phyloP scores from a whole-genome alignment of 768 basidiomycete species.

The Auricularia auricula-judae region DNA sequence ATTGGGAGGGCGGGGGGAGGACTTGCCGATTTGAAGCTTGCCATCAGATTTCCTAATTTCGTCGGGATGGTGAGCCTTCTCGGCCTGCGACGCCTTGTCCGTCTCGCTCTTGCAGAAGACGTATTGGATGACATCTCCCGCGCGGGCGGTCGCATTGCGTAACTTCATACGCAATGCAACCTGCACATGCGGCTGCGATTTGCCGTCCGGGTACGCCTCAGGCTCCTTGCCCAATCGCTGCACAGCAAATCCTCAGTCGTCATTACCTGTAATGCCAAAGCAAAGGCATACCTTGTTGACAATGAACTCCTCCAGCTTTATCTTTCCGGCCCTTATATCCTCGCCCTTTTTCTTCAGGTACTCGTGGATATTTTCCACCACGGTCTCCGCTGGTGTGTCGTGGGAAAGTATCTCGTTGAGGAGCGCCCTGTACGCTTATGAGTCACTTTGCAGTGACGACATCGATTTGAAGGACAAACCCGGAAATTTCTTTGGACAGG shows the following conservation, averaged over 20 bases:
- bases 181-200: conserved; percentile 92
- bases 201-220: conserved; percentile 92
- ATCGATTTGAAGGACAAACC: conserved; percentile 33
- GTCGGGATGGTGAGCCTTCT: conserved; percentile 87
- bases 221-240: conserved; percentile 95
- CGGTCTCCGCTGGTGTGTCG: conserved; percentile 68
- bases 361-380: conserved; percentile 87
- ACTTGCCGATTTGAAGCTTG: conserved; percentile 63
- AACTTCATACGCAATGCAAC: conserved; percentile 87
- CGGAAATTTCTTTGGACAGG: conserved; percentile 85
- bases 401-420: conserved; percentile 87
- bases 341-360: conserved; percentile 70
- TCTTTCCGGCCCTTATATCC: conserved; percentile 63
- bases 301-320: conserved; percentile 88
- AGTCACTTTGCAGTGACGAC: neutral
- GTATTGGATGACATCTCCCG: conserved; percentile 92
- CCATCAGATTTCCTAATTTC: conserved; percentile 50
- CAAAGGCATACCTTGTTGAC: conserved; percentile 64
- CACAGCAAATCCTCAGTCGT: neutral
- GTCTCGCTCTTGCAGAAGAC: conserved; percentile 64
- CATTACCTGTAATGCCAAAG: conserved; percentile 2
- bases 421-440: conserved; percentile 49
- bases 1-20: neutral
- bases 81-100: conserved; percentile 74
- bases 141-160: conserved; percentile 66